Evolutionary conservation across 441 rosid species (phyloP).

Genomic region (Gossypium trilobum): DNA sequence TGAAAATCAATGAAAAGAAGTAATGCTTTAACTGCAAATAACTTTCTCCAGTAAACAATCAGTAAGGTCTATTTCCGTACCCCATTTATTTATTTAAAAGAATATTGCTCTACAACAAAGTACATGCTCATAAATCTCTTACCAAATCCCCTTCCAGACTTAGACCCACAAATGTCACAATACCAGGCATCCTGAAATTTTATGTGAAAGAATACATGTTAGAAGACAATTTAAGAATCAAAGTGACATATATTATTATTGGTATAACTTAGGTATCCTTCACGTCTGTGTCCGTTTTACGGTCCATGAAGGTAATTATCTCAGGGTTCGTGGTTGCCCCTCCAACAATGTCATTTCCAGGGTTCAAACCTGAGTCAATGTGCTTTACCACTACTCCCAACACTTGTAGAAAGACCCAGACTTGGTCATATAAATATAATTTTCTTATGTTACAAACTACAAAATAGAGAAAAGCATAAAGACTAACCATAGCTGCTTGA

Average conservation of each 20-base stretch:
- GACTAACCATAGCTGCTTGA: conserved; percentile 84
- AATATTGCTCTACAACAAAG: background rate
- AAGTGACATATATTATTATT: background rate
- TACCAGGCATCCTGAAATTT: conserved; percentile 88
- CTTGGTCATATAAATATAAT: background rate
- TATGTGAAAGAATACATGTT: background rate
- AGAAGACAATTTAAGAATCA: background rate
- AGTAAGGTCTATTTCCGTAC: background rate
- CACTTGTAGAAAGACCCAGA: background rate
- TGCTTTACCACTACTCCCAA: background rate
- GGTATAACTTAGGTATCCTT: too few species aligned
- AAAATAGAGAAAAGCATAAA: conserved; percentile 12
- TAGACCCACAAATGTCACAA: conserved; percentile 82
- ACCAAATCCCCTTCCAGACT: conserved; percentile 99
- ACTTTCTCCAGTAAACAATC: background rate
- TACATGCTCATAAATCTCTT: conserved; percentile 25
- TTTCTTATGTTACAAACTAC: background rate
- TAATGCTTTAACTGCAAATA: background rate
- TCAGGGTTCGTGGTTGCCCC: too few species aligned
- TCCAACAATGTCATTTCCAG: too few species aligned
- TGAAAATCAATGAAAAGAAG: background rate
- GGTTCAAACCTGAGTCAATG: background rate
- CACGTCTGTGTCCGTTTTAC: too few species aligned
- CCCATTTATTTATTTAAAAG: background rate
- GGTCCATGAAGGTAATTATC: too few species aligned